Evolutionary conservation across 768 basidiomycete species (phyloP).

Genomic region (Leucosporidium scottii): DNA sequence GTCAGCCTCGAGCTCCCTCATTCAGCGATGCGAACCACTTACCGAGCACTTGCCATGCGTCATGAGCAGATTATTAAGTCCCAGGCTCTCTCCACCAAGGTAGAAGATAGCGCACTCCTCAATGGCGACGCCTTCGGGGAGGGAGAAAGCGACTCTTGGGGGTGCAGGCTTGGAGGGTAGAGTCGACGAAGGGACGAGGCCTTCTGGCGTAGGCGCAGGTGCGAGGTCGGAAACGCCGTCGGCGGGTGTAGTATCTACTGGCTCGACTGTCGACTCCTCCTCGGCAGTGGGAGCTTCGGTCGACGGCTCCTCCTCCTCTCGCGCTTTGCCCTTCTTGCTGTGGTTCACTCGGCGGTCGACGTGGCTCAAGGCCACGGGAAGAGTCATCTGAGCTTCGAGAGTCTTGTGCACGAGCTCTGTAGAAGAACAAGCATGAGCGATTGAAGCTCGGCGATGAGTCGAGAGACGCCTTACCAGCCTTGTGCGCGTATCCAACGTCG

Average conservation of each 20-base stretch:
- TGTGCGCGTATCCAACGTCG: constrained; percentile 71
- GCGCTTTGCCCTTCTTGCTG: constrained; percentile 3
- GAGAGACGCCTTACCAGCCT: constrained; percentile 49
- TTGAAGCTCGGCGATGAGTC: background rate
- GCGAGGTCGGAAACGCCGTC: constrained; percentile 12
- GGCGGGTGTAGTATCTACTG: constrained; percentile 1
- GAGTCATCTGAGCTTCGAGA: constrained; percentile 30
- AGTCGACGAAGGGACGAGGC: background rate
- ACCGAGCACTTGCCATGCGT: constrained; percentile 65
- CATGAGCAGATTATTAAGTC: constrained; percentile 76
- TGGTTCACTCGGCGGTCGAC: constrained; percentile 31
- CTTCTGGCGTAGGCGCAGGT: constrained; percentile 8
- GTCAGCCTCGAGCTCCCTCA: background rate
- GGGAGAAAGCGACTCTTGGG: constrained; percentile 6
- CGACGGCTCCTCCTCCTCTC: background rate
- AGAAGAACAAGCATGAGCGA: background rate
- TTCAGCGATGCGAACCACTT: background rate
- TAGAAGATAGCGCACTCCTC: constrained; percentile 50
- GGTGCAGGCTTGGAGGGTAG: background rate
- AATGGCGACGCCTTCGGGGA: constrained; percentile 11
- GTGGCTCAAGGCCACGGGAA: constrained; percentile 38
- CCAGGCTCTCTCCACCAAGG: constrained; percentile 72
- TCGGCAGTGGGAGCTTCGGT: background rate
- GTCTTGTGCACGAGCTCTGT: constrained; percentile 12
- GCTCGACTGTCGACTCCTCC: background rate